A percentile compares a stretch with the other conserved stretches of the same genome.
phyloP scores from a whole-genome alignment of 1,284 basidiomycete genomes.

The Phaffia rhodozyma region DNA sequence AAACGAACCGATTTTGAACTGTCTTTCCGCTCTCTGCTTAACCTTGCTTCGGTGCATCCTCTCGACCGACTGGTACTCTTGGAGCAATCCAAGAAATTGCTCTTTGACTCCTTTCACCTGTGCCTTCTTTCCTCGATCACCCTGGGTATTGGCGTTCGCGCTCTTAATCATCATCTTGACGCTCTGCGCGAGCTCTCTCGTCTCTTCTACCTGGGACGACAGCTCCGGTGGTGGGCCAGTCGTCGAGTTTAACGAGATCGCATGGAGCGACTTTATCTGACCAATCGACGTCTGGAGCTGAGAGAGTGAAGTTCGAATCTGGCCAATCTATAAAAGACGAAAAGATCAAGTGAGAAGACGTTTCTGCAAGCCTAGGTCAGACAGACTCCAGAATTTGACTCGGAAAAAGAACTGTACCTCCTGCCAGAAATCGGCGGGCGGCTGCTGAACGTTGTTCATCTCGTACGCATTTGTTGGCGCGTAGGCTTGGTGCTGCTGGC shows the following conservation, averaged over 20 bases:
- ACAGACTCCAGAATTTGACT: neutral
- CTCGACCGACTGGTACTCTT: constrained; percentile 58
- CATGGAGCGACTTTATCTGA: constrained; percentile 19
- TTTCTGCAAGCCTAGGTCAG: neutral
- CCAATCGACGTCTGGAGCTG: constrained; percentile 9
- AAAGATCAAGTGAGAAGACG: neutral
- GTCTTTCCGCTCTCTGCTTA: constrained; percentile 86
- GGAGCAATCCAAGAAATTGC: constrained; percentile 37
- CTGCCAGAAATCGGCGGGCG: neutral
- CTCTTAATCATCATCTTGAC: constrained; percentile 69
- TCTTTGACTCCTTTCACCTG: constrained; percentile 51
- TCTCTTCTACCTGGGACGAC: constrained; percentile 65
- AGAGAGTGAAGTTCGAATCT: constrained; percentile 11
- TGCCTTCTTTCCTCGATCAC: constrained; percentile 68
- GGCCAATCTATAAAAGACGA: constrained; percentile 5
- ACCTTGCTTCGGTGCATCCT: constrained; percentile 85
- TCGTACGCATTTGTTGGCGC: neutral
- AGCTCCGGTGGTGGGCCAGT: constrained; percentile 27
- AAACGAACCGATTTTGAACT: constrained; percentile 76
- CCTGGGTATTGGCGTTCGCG: constrained; percentile 59
- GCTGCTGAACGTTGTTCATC: neutral
- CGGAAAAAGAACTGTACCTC: neutral
- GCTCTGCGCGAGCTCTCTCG: constrained; percentile 57
- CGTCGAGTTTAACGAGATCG: constrained; percentile 31
- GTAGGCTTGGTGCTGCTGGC: neutral